Conservation (phyloP, 108 stramenopile genomes). For the Chaetoceros muelleri region DNA sequence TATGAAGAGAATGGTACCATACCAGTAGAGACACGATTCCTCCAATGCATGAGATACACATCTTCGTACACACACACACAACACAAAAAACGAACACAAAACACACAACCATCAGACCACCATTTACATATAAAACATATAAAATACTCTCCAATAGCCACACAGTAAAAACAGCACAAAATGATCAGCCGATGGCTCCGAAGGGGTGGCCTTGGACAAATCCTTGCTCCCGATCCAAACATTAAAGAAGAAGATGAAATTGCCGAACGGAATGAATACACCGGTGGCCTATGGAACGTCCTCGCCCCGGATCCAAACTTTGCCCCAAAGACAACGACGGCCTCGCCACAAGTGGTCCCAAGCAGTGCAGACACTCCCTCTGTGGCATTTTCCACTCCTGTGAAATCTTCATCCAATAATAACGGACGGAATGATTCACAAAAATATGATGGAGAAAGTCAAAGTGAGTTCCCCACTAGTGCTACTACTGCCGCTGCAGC, state of each 20-base stretch:
- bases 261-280: constrained; percentile 1
- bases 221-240: constrained; percentile 30
- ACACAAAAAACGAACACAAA: too few species aligned
- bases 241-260: constrained; percentile 6
- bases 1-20: too few species aligned
- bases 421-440: not conserved
- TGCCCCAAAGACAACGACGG: not conserved
- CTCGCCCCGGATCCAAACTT: constrained; percentile 42
- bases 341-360: not conserved
- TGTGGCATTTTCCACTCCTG: not conserved
- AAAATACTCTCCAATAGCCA: too few species aligned
- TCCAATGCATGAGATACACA: too few species aligned
- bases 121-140: too few species aligned
- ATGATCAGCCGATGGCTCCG: constrained; percentile 24
- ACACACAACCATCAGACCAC: too few species aligned
- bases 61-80: too few species aligned
- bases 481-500: constrained; percentile 5
- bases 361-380: not conserved
- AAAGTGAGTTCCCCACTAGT: constrained; percentile 11
- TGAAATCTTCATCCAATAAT: not conserved
- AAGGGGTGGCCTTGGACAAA: constrained; percentile 27
- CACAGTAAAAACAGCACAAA: too few species aligned
- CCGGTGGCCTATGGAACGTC: constrained; percentile 21
- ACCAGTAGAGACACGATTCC: too few species aligned
- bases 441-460: too few species aligned